Evolutionary conservation across 1,139 yeast species (phyloP), one percentile per base, ranked within the genome.

Genomic region (Debaryomyces robertsiae): DNA sequence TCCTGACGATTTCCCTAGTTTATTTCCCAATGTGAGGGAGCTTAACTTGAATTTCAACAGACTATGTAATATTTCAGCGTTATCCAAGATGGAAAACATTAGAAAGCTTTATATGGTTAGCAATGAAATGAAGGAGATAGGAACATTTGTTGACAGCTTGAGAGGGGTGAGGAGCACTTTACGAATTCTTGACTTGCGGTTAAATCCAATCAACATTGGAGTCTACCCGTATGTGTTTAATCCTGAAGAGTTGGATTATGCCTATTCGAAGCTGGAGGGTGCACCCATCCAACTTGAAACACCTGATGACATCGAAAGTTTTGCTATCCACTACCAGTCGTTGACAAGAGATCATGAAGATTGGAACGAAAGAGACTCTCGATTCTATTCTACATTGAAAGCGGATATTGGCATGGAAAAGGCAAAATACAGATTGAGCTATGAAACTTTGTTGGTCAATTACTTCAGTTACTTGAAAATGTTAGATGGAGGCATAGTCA

Each of bases 181-280:
- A 42, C 63, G 57, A 41, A 58, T 66, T 9, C 52, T 79, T 14
- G 84, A 79, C 53, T 48, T 77, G 33, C 61, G 84, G 39, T 70
- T 77, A 42, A 80, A 80, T 48, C 74, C 80, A 7, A 50, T 77
- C 30, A 78, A 73, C 31, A 58, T 61, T 27, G 72, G 67, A 10
- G 63, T 76, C 33, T 79, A 79, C 52, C 81, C 83, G 0, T 77
- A 67, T 50, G 76, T 79, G 2, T 78, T 78, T 55, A 71, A 69
- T 45, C 74, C 77, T 2, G 65, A 70, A 13, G 79, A 75, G 45
- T 49, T 65, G 14, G 69, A 64, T 17, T 50, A 52, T 33, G 53
- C 55, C 13, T 46, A 46, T 25, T 32, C 45, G 23, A 50, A 43
- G 27, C 46, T 43, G 17, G 42, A 44, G 4, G 43, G 52, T n/a